A percentile compares a stretch with the other conserved stretches of the same genome.
These are phyloP conservation scores for Epichloe amarillans DNA, from an alignment of 2,329 filamentous ascomycete species.

Conservation along the genomic window DNA sequence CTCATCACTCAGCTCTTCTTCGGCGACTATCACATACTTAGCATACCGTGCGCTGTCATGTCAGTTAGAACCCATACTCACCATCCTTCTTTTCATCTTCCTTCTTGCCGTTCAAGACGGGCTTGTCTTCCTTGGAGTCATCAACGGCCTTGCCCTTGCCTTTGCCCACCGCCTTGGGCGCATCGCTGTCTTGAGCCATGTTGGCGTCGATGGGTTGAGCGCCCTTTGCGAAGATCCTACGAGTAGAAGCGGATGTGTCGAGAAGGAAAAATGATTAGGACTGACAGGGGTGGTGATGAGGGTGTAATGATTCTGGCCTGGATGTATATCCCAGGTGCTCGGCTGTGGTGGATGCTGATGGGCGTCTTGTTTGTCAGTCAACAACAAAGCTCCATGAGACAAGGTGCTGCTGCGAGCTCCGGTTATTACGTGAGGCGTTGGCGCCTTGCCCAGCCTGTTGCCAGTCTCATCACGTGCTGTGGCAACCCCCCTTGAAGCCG, in stretches of 20 bases:
- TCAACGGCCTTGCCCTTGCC: constrained; percentile 88
- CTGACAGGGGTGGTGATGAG: neutral
- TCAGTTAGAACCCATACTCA: constrained; percentile 18
- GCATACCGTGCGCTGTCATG: constrained; percentile 8
- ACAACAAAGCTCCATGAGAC: constrained; percentile 17
- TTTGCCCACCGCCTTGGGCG: constrained; percentile 76
- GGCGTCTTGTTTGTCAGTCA: constrained; percentile 19
- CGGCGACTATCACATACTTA: constrained; percentile 20
- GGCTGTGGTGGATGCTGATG: neutral
- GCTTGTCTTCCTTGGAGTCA: constrained; percentile 56
- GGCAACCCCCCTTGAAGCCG: neutral
- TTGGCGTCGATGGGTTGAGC: constrained; percentile 24
- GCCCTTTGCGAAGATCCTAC: constrained; percentile 13
- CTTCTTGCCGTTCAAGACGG: constrained; percentile 60
- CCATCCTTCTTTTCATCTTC: constrained; percentile 50
- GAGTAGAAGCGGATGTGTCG: neutral
- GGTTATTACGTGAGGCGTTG: constrained; percentile 36
- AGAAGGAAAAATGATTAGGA: constrained; percentile 4
- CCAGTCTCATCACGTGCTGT: constrained; percentile 19
- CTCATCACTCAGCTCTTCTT: constrained; percentile 92
- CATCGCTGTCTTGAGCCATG: constrained; percentile 92
- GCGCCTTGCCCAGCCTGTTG: constrained; percentile 21
- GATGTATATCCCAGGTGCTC: neutral
- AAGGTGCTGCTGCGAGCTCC: constrained; percentile 16
- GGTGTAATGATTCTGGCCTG: neutral